These are phyloP conservation scores for Colletotrichum karsti DNA, from an alignment of 2,329 filamentous ascomycete species.

Conservation along the genomic window DNA sequence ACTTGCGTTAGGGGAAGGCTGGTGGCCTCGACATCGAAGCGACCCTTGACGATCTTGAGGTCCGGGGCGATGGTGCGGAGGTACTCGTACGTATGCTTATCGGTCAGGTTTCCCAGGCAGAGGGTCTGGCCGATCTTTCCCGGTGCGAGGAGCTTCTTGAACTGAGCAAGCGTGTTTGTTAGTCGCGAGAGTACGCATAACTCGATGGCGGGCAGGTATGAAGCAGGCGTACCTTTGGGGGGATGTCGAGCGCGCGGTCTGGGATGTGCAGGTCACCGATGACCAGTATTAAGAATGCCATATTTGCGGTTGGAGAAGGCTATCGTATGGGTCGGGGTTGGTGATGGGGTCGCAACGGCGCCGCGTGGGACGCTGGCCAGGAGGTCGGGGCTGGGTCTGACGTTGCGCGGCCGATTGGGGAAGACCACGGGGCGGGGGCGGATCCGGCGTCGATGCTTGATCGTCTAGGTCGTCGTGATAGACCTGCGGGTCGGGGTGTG, in stretches of 20 bases:
- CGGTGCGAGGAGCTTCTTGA: constrained; percentile 85
- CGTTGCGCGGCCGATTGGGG: constrained; percentile 9
- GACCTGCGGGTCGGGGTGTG: not conserved
- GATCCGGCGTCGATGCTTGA: not conserved
- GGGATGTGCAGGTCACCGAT: constrained; percentile 95
- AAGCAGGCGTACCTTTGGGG: constrained; percentile 73
- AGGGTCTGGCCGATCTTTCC: constrained; percentile 86
- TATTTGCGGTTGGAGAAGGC: constrained; percentile 55
- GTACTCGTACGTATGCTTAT: constrained; percentile 83
- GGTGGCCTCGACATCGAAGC: constrained; percentile 73
- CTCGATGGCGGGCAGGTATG: constrained; percentile 2
- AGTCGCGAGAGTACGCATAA: constrained; percentile 22
- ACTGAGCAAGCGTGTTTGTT: constrained; percentile 54
- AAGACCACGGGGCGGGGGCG: not conserved
- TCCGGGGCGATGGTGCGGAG: constrained; percentile 78
- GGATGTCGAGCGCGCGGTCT: constrained; percentile 90
- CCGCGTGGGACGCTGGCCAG: not conserved
- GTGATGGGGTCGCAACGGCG: not conserved
- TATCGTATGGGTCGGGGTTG: not conserved
- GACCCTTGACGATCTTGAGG: constrained; percentile 74
- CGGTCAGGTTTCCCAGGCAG: constrained; percentile 82
- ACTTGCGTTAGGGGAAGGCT: constrained; percentile 72
- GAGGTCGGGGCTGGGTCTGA: not conserved
- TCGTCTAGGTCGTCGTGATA: not conserved
- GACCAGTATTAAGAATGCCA: constrained; percentile 89